Conservation (phyloP, 768 basidiomycete genomes). For the Agaricus bisporus region DNA sequence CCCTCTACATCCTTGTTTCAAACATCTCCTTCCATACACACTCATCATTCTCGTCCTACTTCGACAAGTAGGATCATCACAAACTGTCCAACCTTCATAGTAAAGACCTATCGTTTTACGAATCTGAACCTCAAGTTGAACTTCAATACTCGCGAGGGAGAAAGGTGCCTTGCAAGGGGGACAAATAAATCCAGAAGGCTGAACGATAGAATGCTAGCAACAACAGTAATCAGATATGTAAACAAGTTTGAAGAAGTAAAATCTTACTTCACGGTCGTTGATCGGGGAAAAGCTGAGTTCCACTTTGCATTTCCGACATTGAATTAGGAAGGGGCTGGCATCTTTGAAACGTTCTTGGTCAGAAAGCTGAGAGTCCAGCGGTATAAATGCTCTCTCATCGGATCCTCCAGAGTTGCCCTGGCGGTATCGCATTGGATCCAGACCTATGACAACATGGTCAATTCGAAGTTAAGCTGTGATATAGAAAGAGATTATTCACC, state of each 20-base stretch:
- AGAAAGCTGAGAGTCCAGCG: constrained; percentile 84
- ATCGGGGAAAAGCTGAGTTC: constrained; percentile 53
- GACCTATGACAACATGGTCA: constrained; percentile 23
- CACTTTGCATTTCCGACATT: constrained; percentile 71
- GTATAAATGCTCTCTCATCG: constrained; percentile 65
- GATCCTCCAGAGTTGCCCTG: constrained; percentile 24
- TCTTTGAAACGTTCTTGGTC: constrained; percentile 86
- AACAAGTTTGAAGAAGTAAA: background rate
- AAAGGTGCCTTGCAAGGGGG: constrained; percentile 54
- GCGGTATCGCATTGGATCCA: constrained; percentile 26
- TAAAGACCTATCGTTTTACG: constrained; percentile 71
- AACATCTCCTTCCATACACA: constrained; percentile 82
- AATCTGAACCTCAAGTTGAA: constrained; percentile 86
- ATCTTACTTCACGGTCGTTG: constrained; percentile 49
- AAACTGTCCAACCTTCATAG: constrained; percentile 86
- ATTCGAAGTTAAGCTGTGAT: background rate
- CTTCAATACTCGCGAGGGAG: constrained; percentile 56
- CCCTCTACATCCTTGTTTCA: constrained; percentile 64
- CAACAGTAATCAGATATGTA: constrained; percentile 1
- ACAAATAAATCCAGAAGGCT: constrained; percentile 62
- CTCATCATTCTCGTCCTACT: constrained; percentile 89
- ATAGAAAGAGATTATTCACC: constrained; percentile 37
- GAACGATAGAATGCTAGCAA: constrained; percentile 59
- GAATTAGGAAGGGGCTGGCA: constrained; percentile 60
- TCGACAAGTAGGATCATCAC: constrained; percentile 81